A percentile compares a stretch with the other conserved stretches of the same genome.
Evolutionary conservation across 1,284 basidiomycete species (phyloP).

Genomic region (Hortiboletus rubellus): DNA sequence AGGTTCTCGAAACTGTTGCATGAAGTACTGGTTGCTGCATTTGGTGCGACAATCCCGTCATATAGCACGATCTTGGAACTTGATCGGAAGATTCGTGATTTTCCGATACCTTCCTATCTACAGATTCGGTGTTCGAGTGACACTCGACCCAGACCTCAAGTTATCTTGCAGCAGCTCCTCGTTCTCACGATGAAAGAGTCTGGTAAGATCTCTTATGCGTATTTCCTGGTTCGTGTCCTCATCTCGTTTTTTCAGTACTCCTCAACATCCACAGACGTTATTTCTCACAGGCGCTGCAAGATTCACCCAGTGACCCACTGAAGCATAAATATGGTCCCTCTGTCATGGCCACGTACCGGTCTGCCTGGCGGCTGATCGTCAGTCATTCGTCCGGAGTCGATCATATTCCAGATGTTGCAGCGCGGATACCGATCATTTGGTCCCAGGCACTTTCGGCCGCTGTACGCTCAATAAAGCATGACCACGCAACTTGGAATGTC

Average conservation of each 20-base stretch:
- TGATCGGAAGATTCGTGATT: slow-evolving; percentile 53
- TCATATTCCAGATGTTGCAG: slow-evolving; percentile 41
- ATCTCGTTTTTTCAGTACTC: slow-evolving; percentile 43
- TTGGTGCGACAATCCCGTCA: slow-evolving; percentile 51
- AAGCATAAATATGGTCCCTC: slow-evolving; percentile 65
- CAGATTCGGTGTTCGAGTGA: slow-evolving; percentile 38
- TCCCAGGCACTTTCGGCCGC: slow-evolving; percentile 60
- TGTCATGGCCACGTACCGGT: slow-evolving; percentile 67
- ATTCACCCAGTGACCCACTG: slow-evolving; percentile 54
- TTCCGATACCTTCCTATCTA: slow-evolving; percentile 50
- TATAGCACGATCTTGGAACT: slow-evolving; percentile 50
- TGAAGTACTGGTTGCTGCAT: slow-evolving; percentile 51
- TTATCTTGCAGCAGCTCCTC: slow-evolving; percentile 47
- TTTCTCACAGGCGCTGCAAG: slow-evolving; percentile 64
- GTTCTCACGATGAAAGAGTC: slow-evolving; percentile 57
- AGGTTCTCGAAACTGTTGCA: slow-evolving; percentile 55
- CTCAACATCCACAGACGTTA: slow-evolving; percentile 68
- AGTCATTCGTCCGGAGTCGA: slow-evolving; percentile 45
- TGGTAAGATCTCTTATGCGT: slow-evolving; percentile 40
- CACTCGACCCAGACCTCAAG: slow-evolving; percentile 17
- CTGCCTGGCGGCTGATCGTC: slow-evolving; percentile 62
- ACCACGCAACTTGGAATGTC: neutral
- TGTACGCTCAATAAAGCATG: slow-evolving; percentile 42
- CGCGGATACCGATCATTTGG: slow-evolving; percentile 55
- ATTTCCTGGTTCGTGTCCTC: slow-evolving; percentile 3